Evolutionary conservation across 805 yeast genomes (phyloP).

Genomic region (Komagataella pseudopastoris): DNA sequence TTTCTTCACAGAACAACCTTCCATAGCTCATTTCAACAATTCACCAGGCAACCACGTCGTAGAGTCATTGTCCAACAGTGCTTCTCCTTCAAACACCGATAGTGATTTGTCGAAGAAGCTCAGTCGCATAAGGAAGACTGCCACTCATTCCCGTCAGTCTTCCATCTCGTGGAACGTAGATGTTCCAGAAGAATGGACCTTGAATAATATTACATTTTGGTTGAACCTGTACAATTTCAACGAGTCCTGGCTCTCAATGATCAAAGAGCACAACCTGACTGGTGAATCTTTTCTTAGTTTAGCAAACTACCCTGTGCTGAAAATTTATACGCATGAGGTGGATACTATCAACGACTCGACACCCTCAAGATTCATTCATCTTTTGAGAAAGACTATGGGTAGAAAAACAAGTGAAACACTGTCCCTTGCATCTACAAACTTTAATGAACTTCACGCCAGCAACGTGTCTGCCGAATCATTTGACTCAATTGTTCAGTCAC

Average conservation of each 20-base stretch:
- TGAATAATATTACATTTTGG: constrained; percentile 57
- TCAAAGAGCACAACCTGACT: constrained; percentile 39
- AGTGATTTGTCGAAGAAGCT: neutral
- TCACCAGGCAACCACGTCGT: neutral
- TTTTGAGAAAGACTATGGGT: constrained; percentile 30
- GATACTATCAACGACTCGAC: constrained; percentile 33
- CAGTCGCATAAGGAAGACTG: constrained; percentile 1
- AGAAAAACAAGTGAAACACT: constrained; percentile 1
- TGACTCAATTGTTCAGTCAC: neutral
- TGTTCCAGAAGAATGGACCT: constrained; percentile 56
- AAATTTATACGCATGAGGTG: constrained; percentile 20
- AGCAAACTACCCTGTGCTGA: constrained; percentile 43
- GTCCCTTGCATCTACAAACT: neutral
- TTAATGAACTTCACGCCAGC: neutral
- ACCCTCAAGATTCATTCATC: constrained; percentile 43
- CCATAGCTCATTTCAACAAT: neutral
- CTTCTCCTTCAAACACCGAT: neutral
- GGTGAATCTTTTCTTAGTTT: constrained; percentile 56
- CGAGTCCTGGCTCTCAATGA: constrained; percentile 58
- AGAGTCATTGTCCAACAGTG: constrained; percentile 1
- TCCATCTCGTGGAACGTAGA: constrained; percentile 32
- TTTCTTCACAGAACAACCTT: neutral
- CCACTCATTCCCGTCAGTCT: constrained; percentile 3
- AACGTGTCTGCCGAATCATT: neutral
- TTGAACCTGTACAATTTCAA: constrained; percentile 56